phyloP scores from a whole-genome alignment of 805 yeast species.

The Saccharomyces paradoxus region DNA sequence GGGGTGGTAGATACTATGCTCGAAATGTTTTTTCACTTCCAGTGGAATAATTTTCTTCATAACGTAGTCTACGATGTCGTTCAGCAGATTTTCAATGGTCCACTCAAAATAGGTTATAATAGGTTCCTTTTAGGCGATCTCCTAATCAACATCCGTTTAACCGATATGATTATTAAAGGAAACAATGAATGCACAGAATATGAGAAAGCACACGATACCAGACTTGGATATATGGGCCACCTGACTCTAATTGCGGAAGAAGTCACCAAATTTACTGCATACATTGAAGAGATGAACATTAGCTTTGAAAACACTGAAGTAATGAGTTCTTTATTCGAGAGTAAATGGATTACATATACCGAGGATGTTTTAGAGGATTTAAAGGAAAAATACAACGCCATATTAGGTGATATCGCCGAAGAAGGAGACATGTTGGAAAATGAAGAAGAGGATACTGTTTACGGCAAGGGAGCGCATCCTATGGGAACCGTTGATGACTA shows the following conservation, averaged over 20 bases:
- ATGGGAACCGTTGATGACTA: constrained; percentile 16
- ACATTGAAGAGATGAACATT: constrained; percentile 33
- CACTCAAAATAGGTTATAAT: constrained; percentile 64
- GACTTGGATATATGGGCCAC: constrained; percentile 97
- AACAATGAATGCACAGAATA: constrained; percentile 50
- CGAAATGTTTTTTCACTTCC: constrained; percentile 61
- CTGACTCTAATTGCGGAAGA: constrained; percentile 89
- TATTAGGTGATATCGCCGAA: constrained; percentile 64
- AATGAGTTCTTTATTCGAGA: constrained; percentile 19
- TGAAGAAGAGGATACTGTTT: constrained; percentile 31
- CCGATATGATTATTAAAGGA: constrained; percentile 57
- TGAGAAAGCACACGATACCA: constrained; percentile 52
- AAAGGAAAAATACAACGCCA: constrained; percentile 88
- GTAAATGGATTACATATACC: constrained; percentile 72
- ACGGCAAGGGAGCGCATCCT: neutral
- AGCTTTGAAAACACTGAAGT: constrained; percentile 22
- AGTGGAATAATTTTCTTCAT: constrained; percentile 81
- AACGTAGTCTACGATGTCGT: constrained; percentile 79
- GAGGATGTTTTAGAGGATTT: constrained; percentile 77
- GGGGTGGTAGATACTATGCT: constrained; percentile 50
- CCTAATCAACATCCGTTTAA: constrained; percentile 50
- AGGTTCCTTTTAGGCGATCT: constrained; percentile 54
- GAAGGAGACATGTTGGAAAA: constrained; percentile 31
- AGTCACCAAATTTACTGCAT: constrained; percentile 72
- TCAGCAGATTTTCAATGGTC: constrained; percentile 74